Base-by-base conservation (phyloP, 306 rosid species). In the Lithocarpus polystachyus region DNA sequence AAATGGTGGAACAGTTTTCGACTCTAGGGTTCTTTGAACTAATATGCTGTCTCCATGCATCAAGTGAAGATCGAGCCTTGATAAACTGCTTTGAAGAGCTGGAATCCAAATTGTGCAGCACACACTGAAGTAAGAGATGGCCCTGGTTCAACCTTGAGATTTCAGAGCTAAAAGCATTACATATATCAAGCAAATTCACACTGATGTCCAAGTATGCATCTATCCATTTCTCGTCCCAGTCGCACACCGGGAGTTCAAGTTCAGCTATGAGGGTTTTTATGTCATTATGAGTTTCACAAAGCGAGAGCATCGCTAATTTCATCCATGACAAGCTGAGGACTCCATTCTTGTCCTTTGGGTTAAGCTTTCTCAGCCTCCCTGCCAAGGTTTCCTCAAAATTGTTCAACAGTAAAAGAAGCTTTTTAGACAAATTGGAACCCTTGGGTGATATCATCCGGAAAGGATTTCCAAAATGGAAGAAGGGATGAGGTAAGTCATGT, bases 171-270 rank as follows among this genome's bases (percentile, higher is more conserved):
- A 92, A 92, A 60, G 84, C 86, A 77, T 78, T 92, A 85, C 98
- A 89, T 60, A 94, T 75, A 75, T 94, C 98, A 6, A 94, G 92
- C 79, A 94, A 83, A 78, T 92, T 92, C 51, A 87, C 83, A 81
- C 93, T 94, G 80, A 92, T 76, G 82, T 90, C 97, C 79, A 94
- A 80, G 88, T 94, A 94, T 53, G 87, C 89, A 59, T 94, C 96
- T 81, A 89, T 78, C 98, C 98, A 94, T 74, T 92, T 87, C 86
- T 92, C 96, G 65, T 90, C 94, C 98, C 98, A 94, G 51, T 83
- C 86, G 71, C 81, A 81, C 23, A 88, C 87, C 0, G 98, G 94
- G n/a, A 90, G 88, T 53, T 88, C 93, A 55, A 94, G 93, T 24
- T 83, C 89, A 60, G 82, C 56, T 62, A 92, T 82, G 19, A 94